These are phyloP conservation scores for Myxozyma vanderwaltii DNA, from an alignment of 805 yeast genomes.

Conservation along the genomic window DNA sequence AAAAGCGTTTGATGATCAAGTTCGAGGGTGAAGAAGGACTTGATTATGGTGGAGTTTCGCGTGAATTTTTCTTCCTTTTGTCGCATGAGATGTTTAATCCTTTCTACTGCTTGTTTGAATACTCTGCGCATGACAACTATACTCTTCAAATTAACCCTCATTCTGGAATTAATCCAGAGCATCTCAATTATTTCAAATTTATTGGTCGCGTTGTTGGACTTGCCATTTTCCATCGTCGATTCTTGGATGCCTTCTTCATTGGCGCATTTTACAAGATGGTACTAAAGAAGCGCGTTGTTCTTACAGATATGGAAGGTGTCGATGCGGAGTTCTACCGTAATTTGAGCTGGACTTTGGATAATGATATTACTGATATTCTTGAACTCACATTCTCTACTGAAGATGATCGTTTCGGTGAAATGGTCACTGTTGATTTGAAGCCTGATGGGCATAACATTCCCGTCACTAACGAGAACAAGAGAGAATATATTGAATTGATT, in stretches of 20 bases:
- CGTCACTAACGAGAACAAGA: constrained; percentile 92
- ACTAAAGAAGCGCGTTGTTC: constrained; percentile 88
- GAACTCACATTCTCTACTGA: constrained; percentile 83
- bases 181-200: constrained; percentile 94
- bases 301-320: constrained; percentile 98
- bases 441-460: constrained; percentile 85
- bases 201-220: constrained; percentile 98
- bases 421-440: constrained; percentile 84
- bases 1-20: constrained; percentile 96
- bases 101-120: constrained; percentile 93
- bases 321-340: constrained; percentile 96
- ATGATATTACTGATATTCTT: constrained; percentile 84
- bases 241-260: constrained; percentile 96
- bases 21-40: constrained; percentile 99
- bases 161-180: constrained; percentile 96
- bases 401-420: constrained; percentile 94
- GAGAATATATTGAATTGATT: constrained; percentile 90
- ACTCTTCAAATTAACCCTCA: constrained; percentile 97
- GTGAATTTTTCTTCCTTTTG: constrained; percentile 94
- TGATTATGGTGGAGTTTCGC: constrained; percentile 98
- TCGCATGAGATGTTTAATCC: constrained; percentile 99
- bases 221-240: constrained; percentile 97
- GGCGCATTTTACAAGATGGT: constrained; percentile 98
- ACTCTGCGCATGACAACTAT: constrained; percentile 96
- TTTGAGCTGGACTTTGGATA: constrained; percentile 92